A percentile compares a stretch with the other conserved stretches of the same genome.
Conservation (phyloP, 257 asterid species). For the Capsicum pubescens region DNA sequence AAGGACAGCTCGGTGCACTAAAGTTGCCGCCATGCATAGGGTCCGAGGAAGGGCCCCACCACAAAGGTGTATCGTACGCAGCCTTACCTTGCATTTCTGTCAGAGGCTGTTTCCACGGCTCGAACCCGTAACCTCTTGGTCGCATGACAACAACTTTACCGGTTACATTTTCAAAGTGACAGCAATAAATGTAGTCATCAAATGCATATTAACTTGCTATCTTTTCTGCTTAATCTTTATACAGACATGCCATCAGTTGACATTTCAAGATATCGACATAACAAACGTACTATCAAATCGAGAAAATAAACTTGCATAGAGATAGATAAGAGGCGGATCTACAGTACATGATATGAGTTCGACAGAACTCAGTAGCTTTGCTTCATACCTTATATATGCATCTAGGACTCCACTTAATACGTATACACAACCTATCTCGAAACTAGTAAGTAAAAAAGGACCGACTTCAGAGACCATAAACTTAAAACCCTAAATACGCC, state of each 20-base stretch:
- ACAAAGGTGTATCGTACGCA: too few species aligned
- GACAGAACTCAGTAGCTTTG: background rate
- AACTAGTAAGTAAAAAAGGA: background rate
- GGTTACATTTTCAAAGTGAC: background rate
- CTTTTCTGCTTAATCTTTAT: background rate
- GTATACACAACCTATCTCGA: background rate
- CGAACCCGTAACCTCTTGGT: too few species aligned
- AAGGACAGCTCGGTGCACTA: too few species aligned
- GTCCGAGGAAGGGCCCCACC: too few species aligned
- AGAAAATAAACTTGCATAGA: background rate
- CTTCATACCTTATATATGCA: background rate
- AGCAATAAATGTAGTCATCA: background rate
- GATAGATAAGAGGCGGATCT: background rate
- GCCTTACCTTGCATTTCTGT: too few species aligned
- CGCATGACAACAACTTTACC: too few species aligned
- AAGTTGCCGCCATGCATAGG: too few species aligned
- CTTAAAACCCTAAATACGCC: background rate
- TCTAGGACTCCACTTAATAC: background rate
- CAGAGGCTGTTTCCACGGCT: too few species aligned
- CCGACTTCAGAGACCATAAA: background rate
- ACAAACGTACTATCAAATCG: background rate
- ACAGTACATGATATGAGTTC: background rate
- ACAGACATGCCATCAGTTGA: background rate
- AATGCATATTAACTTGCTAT: background rate
- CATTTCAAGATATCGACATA: background rate